Evolutionary conservation across 2,329 filamentous ascomycete species (phyloP).

Genomic region (Penicillium sp.): DNA sequence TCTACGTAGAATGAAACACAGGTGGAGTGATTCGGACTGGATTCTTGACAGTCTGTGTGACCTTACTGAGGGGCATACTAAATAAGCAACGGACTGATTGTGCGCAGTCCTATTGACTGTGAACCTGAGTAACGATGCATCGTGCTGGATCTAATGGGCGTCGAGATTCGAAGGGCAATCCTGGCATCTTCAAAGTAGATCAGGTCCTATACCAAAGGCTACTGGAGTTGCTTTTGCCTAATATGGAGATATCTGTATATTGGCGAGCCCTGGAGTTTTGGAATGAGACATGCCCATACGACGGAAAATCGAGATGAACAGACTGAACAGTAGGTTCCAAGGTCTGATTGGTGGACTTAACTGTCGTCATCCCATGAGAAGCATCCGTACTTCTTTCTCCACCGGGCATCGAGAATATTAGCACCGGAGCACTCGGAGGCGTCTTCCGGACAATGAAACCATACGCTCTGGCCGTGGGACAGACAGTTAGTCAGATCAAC

Average conservation of each 20-base stretch:
- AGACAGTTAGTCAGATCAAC: neutral
- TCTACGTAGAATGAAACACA: neutral
- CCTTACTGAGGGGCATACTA: neutral
- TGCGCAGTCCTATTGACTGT: neutral
- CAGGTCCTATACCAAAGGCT: no score
- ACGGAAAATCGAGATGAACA: no score
- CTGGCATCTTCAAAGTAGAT: no score
- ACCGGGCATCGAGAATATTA: neutral
- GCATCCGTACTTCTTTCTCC: neutral
- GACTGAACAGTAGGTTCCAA: no score
- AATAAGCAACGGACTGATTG: neutral
- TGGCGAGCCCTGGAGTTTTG: no score
- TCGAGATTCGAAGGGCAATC: no score
- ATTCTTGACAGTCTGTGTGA: neutral
- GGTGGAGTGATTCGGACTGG: neutral
- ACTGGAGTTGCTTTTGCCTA: no score
- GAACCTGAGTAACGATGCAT: no score
- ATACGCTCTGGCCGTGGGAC: neutral
- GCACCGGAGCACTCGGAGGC: neutral
- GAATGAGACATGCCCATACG: no score
- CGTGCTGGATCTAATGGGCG: no score
- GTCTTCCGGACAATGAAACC: neutral
- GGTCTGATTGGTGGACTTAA: no score
- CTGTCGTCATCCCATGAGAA: constrained; percentile 23
- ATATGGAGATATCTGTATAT: no score